These are phyloP conservation scores for Pseudogymnoascus sp. DNA, from an alignment of 2,329 filamentous ascomycete species.

Conservation along the genomic window DNA sequence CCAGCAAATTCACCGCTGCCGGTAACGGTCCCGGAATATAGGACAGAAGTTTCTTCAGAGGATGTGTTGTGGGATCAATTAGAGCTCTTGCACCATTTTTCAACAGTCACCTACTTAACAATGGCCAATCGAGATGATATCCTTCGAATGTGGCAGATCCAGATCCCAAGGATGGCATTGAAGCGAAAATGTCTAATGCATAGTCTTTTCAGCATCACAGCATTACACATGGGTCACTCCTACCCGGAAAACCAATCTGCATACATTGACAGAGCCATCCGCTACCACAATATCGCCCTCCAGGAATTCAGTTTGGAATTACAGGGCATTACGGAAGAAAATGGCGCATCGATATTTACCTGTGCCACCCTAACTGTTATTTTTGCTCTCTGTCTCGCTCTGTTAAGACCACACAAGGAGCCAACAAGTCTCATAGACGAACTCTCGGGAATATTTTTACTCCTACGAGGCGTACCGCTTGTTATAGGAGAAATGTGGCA, in stretches of 20 bases:
- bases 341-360: slow-evolving; percentile 14
- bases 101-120: slow-evolving; percentile 12
- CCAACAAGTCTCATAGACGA: neutral
- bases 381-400: neutral
- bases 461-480: neutral
- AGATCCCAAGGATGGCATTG: slow-evolving; percentile 13
- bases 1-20: neutral
- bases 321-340: neutral
- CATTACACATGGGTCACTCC: slow-evolving; percentile 14
- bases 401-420: neutral
- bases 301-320: slow-evolving; percentile 10
- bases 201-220: slow-evolving; percentile 13
- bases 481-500: neutral
- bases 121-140: neutral
- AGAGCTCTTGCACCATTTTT: slow-evolving; percentile 16
- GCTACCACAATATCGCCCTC: slow-evolving; percentile 13
- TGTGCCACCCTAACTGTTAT: slow-evolving; percentile 12
- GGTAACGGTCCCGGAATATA: neutral
- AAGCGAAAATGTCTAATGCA: slow-evolving; percentile 14
- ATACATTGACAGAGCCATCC: slow-evolving; percentile 13
- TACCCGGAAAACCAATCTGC: neutral
- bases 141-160: slow-evolving; percentile 11
- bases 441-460: neutral
- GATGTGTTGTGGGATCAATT: slow-evolving; percentile 1
- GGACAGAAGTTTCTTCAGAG: neutral